Base-by-base conservation (phyloP, 805 yeast species). In the Saturnispora gosingensis region DNA sequence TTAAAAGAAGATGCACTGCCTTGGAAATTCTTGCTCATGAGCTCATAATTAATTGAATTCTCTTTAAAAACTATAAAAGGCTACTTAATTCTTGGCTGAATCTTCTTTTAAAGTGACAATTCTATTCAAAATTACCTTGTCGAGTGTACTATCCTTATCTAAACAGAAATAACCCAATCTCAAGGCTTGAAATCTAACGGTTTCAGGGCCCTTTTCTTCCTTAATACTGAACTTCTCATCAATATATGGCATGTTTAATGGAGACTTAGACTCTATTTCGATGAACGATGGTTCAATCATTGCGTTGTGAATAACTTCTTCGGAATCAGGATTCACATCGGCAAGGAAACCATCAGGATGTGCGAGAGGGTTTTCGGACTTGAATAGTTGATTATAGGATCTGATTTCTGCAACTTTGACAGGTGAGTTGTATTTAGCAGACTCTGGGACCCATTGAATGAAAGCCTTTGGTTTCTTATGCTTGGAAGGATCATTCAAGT, bases 111-210 rank as follows among this genome's bases (percentile, higher is more conserved):
- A 78, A 13, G 96, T 84, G 42, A 93, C 99, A 61, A 91, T 88
- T 67, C 97, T 80, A 72, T 93, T 93, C 65, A 93, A 73, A 34
- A 93, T 76, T 56, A 90, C 70, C 53, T 72, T 74, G 28, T 78
- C 83, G 18, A 71, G 75, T 9, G 75, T 70, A 52, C 87, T 71
- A 57, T 91, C 97, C 59, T 77, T 79, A 67, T 93, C 99, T 66
- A 88, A 67, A 63, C 96, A 83, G 79, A 89, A 93, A 70, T 93
- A 93, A 30, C 99, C 99, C 45, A 88, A 91, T 72, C 99, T 82
- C 69, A 93, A 78, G 30, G 96, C 99, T 73, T 93, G 99, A 88
- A 93, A 93, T 69, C 99, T 81, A 32, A 87, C 88, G n/a, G 90
- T 78, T 67, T 90, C 95, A 45, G 81, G 79, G 3, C 80, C 77